Percentiles rank a stretch among this genome's conserved stretches.
These are phyloP conservation scores for Polymyxa betae DNA, from an alignment of 208 protist genomes.

Conservation along the genomic window DNA sequence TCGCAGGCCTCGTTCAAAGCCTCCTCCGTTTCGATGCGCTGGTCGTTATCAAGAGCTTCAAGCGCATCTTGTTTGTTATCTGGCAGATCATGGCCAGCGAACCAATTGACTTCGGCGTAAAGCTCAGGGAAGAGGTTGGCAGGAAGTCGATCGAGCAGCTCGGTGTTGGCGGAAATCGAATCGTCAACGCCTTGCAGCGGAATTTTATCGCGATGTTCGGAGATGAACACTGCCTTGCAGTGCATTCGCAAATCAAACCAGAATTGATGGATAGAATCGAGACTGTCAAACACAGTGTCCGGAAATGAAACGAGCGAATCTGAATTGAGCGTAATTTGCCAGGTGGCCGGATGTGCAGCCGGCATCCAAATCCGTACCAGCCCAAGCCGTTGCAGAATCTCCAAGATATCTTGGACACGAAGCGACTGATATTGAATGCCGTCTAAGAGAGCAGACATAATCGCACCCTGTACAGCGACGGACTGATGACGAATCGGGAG, in stretches of 20 bases:
- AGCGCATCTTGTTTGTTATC: not conserved
- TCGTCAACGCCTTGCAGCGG: too few species aligned
- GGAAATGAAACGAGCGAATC: not conserved
- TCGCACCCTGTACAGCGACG: not conserved
- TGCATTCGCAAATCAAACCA: constrained; percentile 6
- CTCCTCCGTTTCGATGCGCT: not conserved
- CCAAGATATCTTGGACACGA: constrained; percentile 29
- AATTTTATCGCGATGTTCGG: not conserved
- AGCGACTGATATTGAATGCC: not conserved
- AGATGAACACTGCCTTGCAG: not conserved
- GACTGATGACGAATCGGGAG: not conserved
- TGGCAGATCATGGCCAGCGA: not conserved
- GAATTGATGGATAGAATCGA: not conserved
- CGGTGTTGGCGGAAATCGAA: not conserved
- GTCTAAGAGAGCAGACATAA: not conserved
- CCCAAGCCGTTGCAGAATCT: not conserved
- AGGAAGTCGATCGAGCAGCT: not conserved
- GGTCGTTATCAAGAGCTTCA: not conserved
- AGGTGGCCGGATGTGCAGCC: constrained; percentile 14
- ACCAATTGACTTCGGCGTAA: not conserved
- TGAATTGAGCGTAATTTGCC: not conserved
- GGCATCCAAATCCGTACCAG: not conserved
- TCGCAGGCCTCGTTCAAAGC: not conserved
- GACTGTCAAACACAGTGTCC: not conserved
- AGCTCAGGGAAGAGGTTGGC: not conserved